phyloP scores from a whole-genome alignment of 1,284 basidiomycete genomes.

The Ustilago nuda region DNA sequence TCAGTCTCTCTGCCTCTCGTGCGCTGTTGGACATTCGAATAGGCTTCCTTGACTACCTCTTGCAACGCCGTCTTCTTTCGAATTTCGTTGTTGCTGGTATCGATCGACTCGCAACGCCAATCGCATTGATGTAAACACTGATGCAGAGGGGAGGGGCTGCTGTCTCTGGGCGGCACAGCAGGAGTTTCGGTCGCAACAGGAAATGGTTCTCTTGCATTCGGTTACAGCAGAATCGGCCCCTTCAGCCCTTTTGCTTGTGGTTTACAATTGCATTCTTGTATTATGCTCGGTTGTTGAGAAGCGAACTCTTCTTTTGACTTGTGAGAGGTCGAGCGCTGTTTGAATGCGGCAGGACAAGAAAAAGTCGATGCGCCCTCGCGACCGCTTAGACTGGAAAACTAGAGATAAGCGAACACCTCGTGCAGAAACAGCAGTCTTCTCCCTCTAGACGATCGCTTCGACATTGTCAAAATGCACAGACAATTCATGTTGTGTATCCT shows the following conservation, averaged over 20 bases:
- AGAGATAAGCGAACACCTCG: constrained; percentile 7
- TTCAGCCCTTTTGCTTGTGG: not conserved
- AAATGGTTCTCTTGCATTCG: constrained; percentile 6
- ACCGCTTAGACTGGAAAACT: not conserved
- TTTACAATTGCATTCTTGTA: not conserved
- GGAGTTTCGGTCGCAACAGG: not conserved
- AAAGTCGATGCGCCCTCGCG: constrained; percentile 5
- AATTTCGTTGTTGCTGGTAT: not conserved
- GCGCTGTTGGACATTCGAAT: constrained; percentile 2
- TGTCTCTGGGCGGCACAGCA: not conserved
- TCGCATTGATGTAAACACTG: not conserved
- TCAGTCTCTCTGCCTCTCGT: not conserved
- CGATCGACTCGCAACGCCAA: not conserved
- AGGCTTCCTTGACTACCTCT: not conserved
- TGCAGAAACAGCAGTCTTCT: not conserved
- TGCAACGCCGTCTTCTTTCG: not conserved
- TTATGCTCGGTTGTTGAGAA: not conserved
- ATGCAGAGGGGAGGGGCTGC: not conserved
- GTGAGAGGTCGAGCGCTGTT: constrained; percentile 4
- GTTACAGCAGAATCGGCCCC: not conserved
- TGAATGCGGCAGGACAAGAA: not conserved
- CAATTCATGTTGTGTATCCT: no score
- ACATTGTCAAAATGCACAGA: not conserved
- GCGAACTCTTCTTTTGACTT: constrained; percentile 5
- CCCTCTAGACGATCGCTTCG: not conserved